Evolutionary conservation across 106 monocot genomes (phyloP), one percentile per base, ranked within the genome.

Genomic region (Dendrobium huoshanense): DNA sequence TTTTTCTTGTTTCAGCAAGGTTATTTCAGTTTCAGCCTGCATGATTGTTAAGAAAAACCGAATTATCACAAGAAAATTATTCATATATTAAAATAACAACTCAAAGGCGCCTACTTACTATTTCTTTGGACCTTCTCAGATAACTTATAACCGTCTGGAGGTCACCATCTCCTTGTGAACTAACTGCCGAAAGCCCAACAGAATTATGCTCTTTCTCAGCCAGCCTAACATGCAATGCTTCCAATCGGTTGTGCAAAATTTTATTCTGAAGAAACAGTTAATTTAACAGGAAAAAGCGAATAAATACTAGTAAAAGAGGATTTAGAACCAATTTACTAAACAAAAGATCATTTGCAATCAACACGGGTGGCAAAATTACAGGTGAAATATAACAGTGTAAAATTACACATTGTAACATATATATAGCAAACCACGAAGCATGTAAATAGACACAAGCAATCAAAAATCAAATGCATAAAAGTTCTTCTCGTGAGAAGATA

Each of bases 91-190:
- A 58, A 3, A 72, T 7, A 44, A 48, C 58, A 45, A 61, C 43
- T 31, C 55, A 43, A 44, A 73, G 61, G 20, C 54, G 49, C 3
- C 16, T 51, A 83, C 96, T 87, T 89, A 98, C 99, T 47, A 99
- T 99, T 87, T 99, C 93, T 83, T 95, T 95, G 33, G 95, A 91
- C 42, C 93, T 88, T 15, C 99, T 89, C 78, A 95, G 88, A 85
- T 91, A 87, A 77, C 81, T 87, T 70, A 99, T 88, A 43, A 97
- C 97, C 77, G 75, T 88, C 70, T 93, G 93, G 16, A 99, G 42
- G 79, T 98, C 91, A 78, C 78, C 86, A 40, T 98, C 92, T 31
- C 73, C 73, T 65, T 86, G 75, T 78, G 85, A 80, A 83, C 89
- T 91, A 24, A 58, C 80, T 0, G 83, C 77, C 54, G 81, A 77